These are phyloP conservation scores for Cydonia oblonga DNA, from an alignment of 331 rosid species.

Conservation along the genomic window DNA sequence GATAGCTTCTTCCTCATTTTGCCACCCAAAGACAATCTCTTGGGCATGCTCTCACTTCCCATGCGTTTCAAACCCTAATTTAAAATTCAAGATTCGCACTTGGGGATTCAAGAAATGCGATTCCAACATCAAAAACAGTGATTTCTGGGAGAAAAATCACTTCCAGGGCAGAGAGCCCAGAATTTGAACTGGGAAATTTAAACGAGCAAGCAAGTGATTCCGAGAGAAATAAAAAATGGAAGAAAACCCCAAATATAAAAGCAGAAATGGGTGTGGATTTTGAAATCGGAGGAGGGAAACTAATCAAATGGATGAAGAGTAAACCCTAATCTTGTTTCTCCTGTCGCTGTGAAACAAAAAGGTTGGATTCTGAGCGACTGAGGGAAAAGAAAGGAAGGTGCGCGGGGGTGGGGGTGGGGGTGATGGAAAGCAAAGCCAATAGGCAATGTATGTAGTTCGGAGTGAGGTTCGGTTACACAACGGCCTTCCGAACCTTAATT, in stretches of 20 bases:
- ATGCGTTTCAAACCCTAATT: background rate
- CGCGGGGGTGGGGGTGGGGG: background rate
- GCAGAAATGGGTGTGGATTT: background rate
- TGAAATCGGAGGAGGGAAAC: background rate
- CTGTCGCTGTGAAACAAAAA: background rate
- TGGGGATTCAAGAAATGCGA: conserved; percentile 1
- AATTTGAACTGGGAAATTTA: background rate
- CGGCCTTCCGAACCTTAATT: conserved; percentile 44
- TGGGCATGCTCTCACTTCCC: conserved; percentile 38
- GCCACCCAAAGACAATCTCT: conserved; percentile 46
- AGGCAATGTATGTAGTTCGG: background rate
- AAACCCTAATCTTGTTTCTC: background rate
- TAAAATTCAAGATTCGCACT: background rate
- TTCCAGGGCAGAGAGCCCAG: background rate
- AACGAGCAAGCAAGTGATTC: background rate
- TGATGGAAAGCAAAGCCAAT: background rate
- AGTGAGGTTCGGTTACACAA: conserved; percentile 8
- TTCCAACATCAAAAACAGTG: background rate
- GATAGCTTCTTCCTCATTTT: conserved; percentile 59
- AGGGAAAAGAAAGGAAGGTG: background rate
- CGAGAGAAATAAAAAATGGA: background rate
- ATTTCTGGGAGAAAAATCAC: background rate
- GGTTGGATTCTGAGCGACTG: background rate
- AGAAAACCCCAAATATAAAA: too few species aligned
- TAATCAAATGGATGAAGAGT: background rate